These are phyloP conservation scores for Backusella liffmaniae DNA, from an alignment of 192 early-diverging fungal genomes.

Conservation along the genomic window DNA sequence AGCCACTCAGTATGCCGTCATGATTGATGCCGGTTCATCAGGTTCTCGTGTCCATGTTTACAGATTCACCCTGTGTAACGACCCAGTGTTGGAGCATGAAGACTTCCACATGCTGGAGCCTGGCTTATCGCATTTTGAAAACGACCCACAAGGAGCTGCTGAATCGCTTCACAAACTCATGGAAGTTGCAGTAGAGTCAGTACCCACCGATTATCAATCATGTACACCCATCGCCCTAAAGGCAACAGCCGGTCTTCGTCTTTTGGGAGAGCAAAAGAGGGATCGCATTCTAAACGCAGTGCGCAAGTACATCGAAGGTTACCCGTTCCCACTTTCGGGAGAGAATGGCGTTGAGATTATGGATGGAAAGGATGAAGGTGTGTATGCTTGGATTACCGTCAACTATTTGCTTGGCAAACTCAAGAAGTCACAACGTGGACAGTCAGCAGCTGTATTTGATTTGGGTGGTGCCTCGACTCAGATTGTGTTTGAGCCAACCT, in stretches of 20 bases:
- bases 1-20: constrained; percentile 84
- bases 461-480: constrained; percentile 98
- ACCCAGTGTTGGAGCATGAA: constrained; percentile 86
- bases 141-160: constrained; percentile 77
- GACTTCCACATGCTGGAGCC: constrained; percentile 86
- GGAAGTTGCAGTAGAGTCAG: constrained; percentile 64
- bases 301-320: constrained; percentile 61
- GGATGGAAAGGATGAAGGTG: constrained; percentile 92
- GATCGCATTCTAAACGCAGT: constrained; percentile 77
- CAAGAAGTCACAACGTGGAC: constrained; percentile 35
- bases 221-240: constrained; percentile 96
- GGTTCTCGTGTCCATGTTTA: constrained; percentile 98
- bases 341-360: constrained; percentile 83
- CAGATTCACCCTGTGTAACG: constrained; percentile 87
- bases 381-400: constrained; percentile 98
- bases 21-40: constrained; percentile 97
- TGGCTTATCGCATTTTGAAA: constrained; percentile 74
- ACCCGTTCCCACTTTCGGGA: constrained; percentile 81
- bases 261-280: constrained; percentile 74
- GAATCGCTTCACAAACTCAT: constrained; percentile 77
- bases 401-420: constrained; percentile 82
- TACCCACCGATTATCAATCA: constrained; percentile 55
- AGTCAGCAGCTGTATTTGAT: constrained; percentile 91
- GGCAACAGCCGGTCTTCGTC: constrained; percentile 92
- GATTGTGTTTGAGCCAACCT: constrained; percentile 93